Conservation (phyloP, 495 filamentous ascomycete genomes). For the Aspergillus taichungensis region DNA sequence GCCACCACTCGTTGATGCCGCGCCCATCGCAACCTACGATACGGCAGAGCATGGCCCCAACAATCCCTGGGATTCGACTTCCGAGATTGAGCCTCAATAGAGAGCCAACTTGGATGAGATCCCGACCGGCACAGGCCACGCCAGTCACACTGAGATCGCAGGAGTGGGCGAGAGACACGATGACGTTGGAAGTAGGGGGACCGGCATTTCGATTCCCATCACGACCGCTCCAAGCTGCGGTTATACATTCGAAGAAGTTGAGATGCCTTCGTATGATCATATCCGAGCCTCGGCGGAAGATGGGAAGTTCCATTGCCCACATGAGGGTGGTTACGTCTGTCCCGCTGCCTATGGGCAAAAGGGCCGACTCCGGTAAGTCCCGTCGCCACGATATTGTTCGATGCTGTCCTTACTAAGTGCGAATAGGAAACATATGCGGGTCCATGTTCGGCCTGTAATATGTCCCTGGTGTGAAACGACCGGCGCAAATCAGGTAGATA, state of each 20-base stretch:
- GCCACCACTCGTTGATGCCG: too few species aligned
- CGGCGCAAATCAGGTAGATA: not conserved
- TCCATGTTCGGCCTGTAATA: not conserved
- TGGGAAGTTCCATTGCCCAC: not conserved
- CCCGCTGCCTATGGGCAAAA: not conserved
- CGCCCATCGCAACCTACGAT: too few species aligned
- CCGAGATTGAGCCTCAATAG: too few species aligned
- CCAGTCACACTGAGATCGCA: too few species aligned
- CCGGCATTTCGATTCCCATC: too few species aligned
- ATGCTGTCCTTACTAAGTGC: not conserved
- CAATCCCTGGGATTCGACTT: too few species aligned
- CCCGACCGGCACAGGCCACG: too few species aligned
- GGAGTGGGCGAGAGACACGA: too few species aligned
- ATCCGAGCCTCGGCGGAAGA: not conserved
- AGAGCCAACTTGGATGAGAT: too few species aligned
- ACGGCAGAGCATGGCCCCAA: too few species aligned
- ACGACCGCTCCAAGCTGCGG: not conserved
- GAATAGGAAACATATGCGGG: conserved; percentile 1
- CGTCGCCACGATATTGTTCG: not conserved
- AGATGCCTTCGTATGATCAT: conserved; percentile 1
- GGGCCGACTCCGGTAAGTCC: not conserved
- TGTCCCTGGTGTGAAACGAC: not conserved
- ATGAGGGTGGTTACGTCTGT: not conserved
- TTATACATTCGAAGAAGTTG: conserved; percentile 1
- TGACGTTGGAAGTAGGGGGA: too few species aligned